A percentile compares a stretch with the other conserved stretches of the same genome.
These are phyloP conservation scores for Teunomyces barrocoloradensis DNA, from an alignment of 805 yeast species.

Conservation along the genomic window DNA sequence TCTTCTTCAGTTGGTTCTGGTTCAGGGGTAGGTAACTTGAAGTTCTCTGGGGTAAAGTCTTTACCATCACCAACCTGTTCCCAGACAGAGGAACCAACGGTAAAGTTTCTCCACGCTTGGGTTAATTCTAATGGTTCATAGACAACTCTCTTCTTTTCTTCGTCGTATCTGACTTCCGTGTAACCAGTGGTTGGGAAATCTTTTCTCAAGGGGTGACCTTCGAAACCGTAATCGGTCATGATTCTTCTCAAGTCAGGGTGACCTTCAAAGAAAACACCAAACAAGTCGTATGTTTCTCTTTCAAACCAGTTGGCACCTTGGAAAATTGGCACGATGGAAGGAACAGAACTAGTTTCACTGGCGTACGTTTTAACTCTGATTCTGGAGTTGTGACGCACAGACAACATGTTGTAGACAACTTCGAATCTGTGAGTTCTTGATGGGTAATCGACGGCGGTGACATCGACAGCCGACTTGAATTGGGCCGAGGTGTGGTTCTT, in stretches of 20 bases:
- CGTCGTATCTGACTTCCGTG: slow-evolving; percentile 87
- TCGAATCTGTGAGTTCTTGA: slow-evolving; percentile 81
- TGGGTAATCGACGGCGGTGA: slow-evolving; percentile 87
- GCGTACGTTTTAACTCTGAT: slow-evolving; percentile 89
- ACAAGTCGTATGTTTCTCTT: slow-evolving; percentile 85
- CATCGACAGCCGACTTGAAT: slow-evolving; percentile 73
- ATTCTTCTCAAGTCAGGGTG: slow-evolving; percentile 89
- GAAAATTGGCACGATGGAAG: slow-evolving; percentile 67
- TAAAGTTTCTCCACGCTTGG: slow-evolving; percentile 88
- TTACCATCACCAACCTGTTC: slow-evolving; percentile 88
- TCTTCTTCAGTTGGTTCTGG: slow-evolving; percentile 57
- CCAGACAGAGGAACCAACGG: slow-evolving; percentile 87
- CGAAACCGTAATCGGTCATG: slow-evolving; percentile 89
- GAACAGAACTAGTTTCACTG: slow-evolving; percentile 77
- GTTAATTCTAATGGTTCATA: slow-evolving; percentile 89
- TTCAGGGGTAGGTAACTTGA: slow-evolving; percentile 79
- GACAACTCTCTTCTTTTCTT: slow-evolving; percentile 84
- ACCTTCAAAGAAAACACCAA: slow-evolving; percentile 81
- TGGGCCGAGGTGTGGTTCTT: slow-evolving; percentile 79
- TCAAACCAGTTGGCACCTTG: slow-evolving; percentile 90
- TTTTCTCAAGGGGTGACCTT: slow-evolving; percentile 87
- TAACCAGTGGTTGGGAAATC: slow-evolving; percentile 93
- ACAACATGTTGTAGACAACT: slow-evolving; percentile 78
- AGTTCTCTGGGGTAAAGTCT: slow-evolving; percentile 76
- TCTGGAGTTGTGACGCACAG: slow-evolving; percentile 81